These are phyloP conservation scores for Ambrosiella beaveri DNA, from an alignment of 2,329 filamentous ascomycete species.

Conservation along the genomic window DNA sequence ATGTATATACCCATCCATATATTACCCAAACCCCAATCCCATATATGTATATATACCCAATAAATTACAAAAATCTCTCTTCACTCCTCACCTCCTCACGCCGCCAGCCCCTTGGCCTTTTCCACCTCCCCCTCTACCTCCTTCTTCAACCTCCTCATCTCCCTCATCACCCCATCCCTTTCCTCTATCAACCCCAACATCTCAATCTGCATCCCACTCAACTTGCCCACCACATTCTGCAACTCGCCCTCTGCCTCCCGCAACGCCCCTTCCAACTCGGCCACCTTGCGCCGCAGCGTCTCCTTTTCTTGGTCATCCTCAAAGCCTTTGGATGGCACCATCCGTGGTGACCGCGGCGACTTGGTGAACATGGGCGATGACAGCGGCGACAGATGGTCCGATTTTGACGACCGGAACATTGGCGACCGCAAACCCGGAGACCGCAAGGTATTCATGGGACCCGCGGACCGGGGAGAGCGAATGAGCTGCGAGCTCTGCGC, in stretches of 20 bases:
- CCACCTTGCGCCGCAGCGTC: conserved; percentile 58
- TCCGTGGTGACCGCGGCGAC: conserved; percentile 27
- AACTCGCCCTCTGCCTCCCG: conserved; percentile 50
- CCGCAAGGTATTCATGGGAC: conserved; percentile 14
- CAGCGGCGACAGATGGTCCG: conserved; percentile 19
- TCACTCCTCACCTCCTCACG: not conserved
- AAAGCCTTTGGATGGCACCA: conserved; percentile 45
- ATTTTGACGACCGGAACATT: conserved; percentile 10
- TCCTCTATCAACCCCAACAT: conserved; percentile 63
- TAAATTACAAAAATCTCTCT: not conserved
- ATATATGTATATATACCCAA: not conserved
- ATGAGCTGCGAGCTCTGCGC: conserved; percentile 59
- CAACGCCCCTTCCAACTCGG: conserved; percentile 64
- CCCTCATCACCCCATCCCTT: conserved; percentile 54
- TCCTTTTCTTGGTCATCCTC: conserved; percentile 59
- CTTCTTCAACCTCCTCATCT: conserved; percentile 52
- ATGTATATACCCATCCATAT: too few species aligned
- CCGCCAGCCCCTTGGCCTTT: conserved; percentile 6
- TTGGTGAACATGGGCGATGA: conserved; percentile 21
- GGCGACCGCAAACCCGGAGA: conserved; percentile 13
- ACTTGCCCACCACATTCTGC: conserved; percentile 62
- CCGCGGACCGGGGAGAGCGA: conserved; percentile 15
- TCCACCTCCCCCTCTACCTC: conserved; percentile 44
- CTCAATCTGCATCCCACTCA: conserved; percentile 70
- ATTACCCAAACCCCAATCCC: not conserved